These are phyloP conservation scores for Datisca glomerata DNA, from an alignment of 306 rosid species.

Conservation along the genomic window DNA sequence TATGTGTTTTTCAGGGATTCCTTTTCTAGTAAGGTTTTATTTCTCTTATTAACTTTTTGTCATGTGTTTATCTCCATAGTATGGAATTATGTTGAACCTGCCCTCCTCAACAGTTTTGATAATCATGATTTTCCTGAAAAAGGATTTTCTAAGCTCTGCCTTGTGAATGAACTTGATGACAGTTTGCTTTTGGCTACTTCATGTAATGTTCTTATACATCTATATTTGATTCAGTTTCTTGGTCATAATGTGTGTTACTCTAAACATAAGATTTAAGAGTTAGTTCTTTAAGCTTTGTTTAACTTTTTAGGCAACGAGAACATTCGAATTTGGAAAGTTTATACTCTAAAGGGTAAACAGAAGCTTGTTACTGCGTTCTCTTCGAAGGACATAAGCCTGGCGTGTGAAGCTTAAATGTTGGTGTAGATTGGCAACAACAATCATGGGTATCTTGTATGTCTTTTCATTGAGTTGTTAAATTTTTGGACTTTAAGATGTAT, in stretches of 20 bases:
- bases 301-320: constrained; percentile 54
- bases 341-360: constrained; percentile 58
- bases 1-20: constrained; percentile 7
- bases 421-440: constrained; percentile 98
- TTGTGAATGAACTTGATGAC: constrained; percentile 91
- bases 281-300: neutral
- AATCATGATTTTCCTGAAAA: constrained; percentile 86
- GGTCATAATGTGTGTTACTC: too few species aligned
- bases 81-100: constrained; percentile 82
- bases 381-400: constrained; percentile 79
- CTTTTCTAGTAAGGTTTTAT: too few species aligned
- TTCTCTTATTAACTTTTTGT: neutral
- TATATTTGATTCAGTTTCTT: constrained; percentile 8
- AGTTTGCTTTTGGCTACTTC: constrained; percentile 97
- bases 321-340: constrained; percentile 83
- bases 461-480: neutral
- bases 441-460: constrained; percentile 80
- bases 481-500: constrained; percentile 1
- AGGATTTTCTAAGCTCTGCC: constrained; percentile 89
- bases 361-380: constrained; percentile 88
- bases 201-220: constrained; percentile 40
- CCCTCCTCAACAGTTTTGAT: constrained; percentile 78
- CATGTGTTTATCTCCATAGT: constrained; percentile 33
- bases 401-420: constrained; percentile 56
- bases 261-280: too few species aligned